Evolutionary conservation across 2,329 filamentous ascomycete genomes (phyloP).

Genomic region (Colletotrichum liaoningense): DNA sequence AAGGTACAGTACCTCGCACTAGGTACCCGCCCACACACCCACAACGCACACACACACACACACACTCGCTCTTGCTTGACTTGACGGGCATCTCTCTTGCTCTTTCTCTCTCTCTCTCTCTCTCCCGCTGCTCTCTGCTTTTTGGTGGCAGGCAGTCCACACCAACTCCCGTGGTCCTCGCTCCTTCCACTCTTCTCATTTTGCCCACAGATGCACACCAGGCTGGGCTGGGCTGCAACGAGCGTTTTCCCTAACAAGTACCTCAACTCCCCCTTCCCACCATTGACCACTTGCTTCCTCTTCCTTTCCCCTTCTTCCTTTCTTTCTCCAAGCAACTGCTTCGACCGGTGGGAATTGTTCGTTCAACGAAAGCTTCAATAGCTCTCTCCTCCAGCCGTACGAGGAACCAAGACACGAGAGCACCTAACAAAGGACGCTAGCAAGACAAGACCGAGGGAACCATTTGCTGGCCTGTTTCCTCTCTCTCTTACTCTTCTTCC

Average conservation of each 20-base stretch:
- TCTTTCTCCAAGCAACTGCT: conserved; percentile 32
- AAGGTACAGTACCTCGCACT: conserved; percentile 26
- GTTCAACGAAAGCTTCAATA: conserved; percentile 24
- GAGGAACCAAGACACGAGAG: background rate
- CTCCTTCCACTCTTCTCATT: conserved; percentile 8
- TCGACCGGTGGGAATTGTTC: conserved; percentile 35
- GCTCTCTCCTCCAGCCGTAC: background rate
- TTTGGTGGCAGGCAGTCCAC: background rate
- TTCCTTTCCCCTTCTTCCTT: background rate
- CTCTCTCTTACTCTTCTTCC: no score
- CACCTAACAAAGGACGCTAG: background rate
- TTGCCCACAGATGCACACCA: conserved; percentile 27
- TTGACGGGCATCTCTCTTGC: background rate
- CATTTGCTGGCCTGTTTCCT: background rate
- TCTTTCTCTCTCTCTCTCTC: conserved; percentile 7
- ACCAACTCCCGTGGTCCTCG: background rate
- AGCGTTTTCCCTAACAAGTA: conserved; percentile 36
- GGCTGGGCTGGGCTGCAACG: conserved; percentile 32
- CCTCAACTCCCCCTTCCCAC: conserved; percentile 34
- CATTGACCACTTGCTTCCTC: conserved; percentile 19
- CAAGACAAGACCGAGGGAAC: background rate
- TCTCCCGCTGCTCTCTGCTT: background rate
- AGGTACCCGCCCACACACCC: conserved; percentile 30
- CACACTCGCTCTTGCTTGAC: background rate
- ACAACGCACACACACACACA: conserved; percentile 15